Conservation (phyloP, 2,329 filamentous ascomycete genomes). For the Aureobasidium pullulans region DNA sequence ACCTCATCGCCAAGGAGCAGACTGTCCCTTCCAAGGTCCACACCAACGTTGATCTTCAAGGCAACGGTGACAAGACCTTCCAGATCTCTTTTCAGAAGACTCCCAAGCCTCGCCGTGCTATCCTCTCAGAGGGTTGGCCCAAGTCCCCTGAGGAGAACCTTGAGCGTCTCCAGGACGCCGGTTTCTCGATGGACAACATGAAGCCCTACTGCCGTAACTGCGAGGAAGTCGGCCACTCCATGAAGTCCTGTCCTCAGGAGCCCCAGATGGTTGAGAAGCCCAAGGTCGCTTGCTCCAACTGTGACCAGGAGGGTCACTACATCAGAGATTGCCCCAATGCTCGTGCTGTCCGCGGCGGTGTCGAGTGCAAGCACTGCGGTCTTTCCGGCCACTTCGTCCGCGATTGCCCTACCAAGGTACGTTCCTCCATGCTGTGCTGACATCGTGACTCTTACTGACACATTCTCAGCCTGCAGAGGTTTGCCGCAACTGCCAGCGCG, state of each 20-base stretch:
- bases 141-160: slow-evolving; percentile 42
- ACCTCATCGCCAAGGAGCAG: slow-evolving; percentile 56
- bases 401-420: slow-evolving; percentile 25
- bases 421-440: neutral
- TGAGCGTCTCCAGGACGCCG: slow-evolving; percentile 44
- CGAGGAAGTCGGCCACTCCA: slow-evolving; percentile 42
- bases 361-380: slow-evolving; percentile 28
- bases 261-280: slow-evolving; percentile 28
- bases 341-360: slow-evolving; percentile 28
- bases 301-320: slow-evolving; percentile 36
- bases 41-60: slow-evolving; percentile 67
- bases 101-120: slow-evolving; percentile 39
- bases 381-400: slow-evolving; percentile 28
- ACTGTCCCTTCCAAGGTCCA: slow-evolving; percentile 45
- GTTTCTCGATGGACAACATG: slow-evolving; percentile 43
- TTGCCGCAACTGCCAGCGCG: slow-evolving; percentile 30
- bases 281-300: slow-evolving; percentile 45
- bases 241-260: slow-evolving; percentile 43
- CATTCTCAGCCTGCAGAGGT: slow-evolving; percentile 17
- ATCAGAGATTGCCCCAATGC: slow-evolving; percentile 33
- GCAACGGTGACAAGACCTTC: slow-evolving; percentile 48
- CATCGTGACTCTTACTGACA: neutral
- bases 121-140: slow-evolving; percentile 44
- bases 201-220: slow-evolving; percentile 47
- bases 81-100: slow-evolving; percentile 43